phyloP scores from a whole-genome alignment of 352 stramenopile genomes.

The Globisporangium solare region DNA sequence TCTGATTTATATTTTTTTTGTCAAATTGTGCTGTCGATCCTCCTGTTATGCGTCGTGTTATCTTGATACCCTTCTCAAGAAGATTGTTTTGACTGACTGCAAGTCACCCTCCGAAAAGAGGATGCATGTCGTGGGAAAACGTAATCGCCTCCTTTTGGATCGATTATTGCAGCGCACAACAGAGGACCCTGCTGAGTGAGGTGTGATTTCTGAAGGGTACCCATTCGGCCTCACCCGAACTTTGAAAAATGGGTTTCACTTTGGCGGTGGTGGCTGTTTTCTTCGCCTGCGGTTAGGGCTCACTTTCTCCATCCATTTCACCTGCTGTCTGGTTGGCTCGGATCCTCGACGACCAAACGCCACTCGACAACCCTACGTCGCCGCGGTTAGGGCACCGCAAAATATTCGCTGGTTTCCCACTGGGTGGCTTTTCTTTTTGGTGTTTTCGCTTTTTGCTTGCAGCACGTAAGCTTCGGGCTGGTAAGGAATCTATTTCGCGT shows the following conservation, averaged over 20 bases:
- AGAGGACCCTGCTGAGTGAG: too few relatives aligned
- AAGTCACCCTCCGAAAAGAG: too few relatives aligned
- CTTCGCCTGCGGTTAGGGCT: background rate
- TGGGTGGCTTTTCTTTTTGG: slow-evolving; percentile 6
- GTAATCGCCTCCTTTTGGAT: too few relatives aligned
- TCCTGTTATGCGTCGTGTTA: too few relatives aligned
- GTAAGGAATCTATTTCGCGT: background rate
- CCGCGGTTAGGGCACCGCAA: background rate
- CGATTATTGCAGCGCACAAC: too few relatives aligned
- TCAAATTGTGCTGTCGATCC: too few relatives aligned
- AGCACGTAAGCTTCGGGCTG: background rate
- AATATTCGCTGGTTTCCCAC: slow-evolving; percentile 1
- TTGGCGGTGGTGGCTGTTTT: background rate
- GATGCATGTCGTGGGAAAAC: too few relatives aligned
- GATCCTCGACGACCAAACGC: background rate
- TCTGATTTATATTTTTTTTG: too few relatives aligned
- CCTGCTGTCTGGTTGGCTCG: background rate
- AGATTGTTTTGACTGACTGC: too few relatives aligned
- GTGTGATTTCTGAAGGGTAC: background rate
- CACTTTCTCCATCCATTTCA: background rate
- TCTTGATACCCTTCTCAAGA: too few relatives aligned
- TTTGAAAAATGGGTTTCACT: background rate
- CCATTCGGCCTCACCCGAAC: background rate
- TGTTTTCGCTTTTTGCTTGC: too few relatives aligned
- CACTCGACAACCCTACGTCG: background rate